Evolutionary conservation across 305 asterid species (phyloP), one percentile per base, ranked within the genome.

Genomic region (Petunia hybrid): DNA sequence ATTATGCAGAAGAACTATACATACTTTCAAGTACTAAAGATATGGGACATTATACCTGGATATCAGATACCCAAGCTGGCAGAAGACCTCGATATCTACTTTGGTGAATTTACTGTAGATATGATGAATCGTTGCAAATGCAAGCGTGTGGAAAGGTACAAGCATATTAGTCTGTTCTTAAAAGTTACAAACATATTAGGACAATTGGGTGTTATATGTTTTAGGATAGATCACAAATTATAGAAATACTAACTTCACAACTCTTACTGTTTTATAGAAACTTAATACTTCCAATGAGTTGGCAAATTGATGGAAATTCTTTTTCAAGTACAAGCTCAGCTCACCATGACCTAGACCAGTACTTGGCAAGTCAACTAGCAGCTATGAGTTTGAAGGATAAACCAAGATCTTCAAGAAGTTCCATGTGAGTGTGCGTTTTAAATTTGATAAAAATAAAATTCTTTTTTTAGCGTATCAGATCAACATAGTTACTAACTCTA

Each of bases 221-320:
- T 8, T 46, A 51, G 3, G 57, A 8, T 51, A 35, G 31, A 35
- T 75, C 4, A 51, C 2, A 51, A 51, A 9, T 9, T 8, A 8
- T 14, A 22, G 48, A 43, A 14, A 9, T 43, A 1, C 55, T 42
- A 59, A 70, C 7, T 9, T 22, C 31, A 22, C 31, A 1, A 22
- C 31, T 41, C 38, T 41, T 63, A 14, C 35, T 83, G 14, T 62
- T 41, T 9, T 79, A 77, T 85, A 87, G 90, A 79, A 45, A 80
- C 60, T 62, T 74, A 59, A 79, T 78, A 39, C 84, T 84, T 68
- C 88, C 90, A 48, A 80, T 79, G 80, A 62, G 85, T 39, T 84
- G 89, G 89, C 51, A 82, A 4, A 63, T 48, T 10, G 87, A 84
- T 40, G 77, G 77, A 9, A 12, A 6, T 5, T 65, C 53, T 6